phyloP scores from a whole-genome alignment of 441 rosid genomes.

The Adansonia grandidieri region DNA sequence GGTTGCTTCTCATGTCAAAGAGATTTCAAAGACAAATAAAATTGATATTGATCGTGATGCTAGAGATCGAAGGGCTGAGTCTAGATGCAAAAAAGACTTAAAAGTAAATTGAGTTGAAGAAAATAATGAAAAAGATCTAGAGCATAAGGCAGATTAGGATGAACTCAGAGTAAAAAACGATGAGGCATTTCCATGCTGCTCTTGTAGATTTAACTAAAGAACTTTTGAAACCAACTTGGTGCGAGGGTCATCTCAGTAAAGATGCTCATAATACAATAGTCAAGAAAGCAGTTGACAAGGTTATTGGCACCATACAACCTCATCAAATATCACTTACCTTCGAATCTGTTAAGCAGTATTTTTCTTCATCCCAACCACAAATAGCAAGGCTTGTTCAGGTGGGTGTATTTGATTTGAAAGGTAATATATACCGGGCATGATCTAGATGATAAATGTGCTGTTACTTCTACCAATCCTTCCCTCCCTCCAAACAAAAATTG shows the following conservation, averaged over 20 bases:
- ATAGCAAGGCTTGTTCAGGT: conserved; percentile 87
- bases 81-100: conserved; percentile 39
- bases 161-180: conserved; percentile 49
- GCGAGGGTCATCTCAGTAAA: conserved; percentile 76
- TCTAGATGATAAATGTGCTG: neutral
- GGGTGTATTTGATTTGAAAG: conserved; percentile 36
- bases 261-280: conserved; percentile 80
- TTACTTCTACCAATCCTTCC: neutral
- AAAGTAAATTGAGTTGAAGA: conserved; percentile 43
- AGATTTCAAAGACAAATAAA: conserved; percentile 40
- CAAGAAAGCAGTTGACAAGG: conserved; percentile 76
- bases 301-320: conserved; percentile 61
- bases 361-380: conserved; percentile 59
- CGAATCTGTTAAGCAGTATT: conserved; percentile 63
- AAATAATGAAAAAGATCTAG: conserved; percentile 45
- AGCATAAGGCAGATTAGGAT: conserved; percentile 50
- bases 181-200: conserved; percentile 62
- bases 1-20: conserved; percentile 44
- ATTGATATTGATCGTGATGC: conserved; percentile 39
- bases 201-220: conserved; percentile 75
- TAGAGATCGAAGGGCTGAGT: conserved; percentile 43
- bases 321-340: conserved; percentile 63
- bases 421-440: too few species aligned
- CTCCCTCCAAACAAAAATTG: neutral
- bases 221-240: conserved; percentile 81